Evolutionary conservation across 805 yeast species (phyloP), one percentile per base, ranked within the genome.

Genomic region (Hanseniaspora vineae): DNA sequence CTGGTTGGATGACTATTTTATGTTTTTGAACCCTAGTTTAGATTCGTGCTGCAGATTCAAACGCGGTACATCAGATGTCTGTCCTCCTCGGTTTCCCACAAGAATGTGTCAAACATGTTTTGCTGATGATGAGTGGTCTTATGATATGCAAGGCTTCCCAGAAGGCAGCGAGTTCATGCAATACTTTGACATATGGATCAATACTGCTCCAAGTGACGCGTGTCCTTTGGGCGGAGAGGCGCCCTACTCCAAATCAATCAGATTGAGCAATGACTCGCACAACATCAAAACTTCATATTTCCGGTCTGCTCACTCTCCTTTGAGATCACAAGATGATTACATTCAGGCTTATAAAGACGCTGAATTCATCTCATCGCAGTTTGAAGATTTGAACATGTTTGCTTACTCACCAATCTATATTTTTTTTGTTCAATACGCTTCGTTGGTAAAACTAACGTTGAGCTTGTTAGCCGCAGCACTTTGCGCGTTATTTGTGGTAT

Each of bases 181-280:
- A 42, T 86, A 71, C 55, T 81, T 88, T 59, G 63, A 75, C 19
- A 76, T 82, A 40, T 90, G 98, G 98, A 84, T 90, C 23, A 71
- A 77, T 39, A 66, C 86, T 1, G 29, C 43, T 8, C 84, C 86
- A 23, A 84, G 95, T 49, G 92, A 84, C 56, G 86, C 90, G 2
- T 90, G 98, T 62, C 96, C 97, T 1, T 67, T 90, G 29, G 97
- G 96, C 3, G 98, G 98, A 2, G 84, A 84, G 58, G 97, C 97
- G 0, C 95, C 97, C 0, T 90, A 90, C 59, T 72, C 84, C 1
- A 64, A 70, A 5, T 70, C 88, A 0, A 37, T 37, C 19, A 37
- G 11, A 6, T 66, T 86, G 11, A 65, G 72, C 1, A 65, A 71
- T 29, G 69, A 70, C 49, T 65, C 65, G 31, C 65, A 66, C 1